Percentiles rank a stretch among this genome's conserved stretches.
Evolutionary conservation across 2,329 filamentous ascomycete species (phyloP).

Genomic region (Aspergillus vadensis): DNA sequence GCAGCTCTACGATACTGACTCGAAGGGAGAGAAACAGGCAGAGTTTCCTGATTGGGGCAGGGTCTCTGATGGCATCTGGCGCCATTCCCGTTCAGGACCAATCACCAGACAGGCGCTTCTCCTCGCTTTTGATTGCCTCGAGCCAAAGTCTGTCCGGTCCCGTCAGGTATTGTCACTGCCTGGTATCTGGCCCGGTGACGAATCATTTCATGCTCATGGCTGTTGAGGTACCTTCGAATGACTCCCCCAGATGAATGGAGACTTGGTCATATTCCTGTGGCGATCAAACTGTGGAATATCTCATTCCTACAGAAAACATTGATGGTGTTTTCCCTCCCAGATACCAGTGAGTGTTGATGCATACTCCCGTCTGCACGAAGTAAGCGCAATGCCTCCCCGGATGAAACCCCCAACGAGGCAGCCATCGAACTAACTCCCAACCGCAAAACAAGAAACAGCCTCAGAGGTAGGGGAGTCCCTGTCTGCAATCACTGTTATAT

Average conservation of each 20-base stretch:
- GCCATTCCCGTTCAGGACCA: constrained; percentile 19
- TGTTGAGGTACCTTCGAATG: background rate
- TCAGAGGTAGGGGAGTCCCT: background rate
- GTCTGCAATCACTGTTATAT: constrained; percentile 2
- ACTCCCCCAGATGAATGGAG: background rate
- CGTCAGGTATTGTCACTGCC: constrained; percentile 15
- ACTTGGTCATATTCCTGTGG: background rate
- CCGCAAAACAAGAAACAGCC: background rate
- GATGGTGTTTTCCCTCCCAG: too few species aligned
- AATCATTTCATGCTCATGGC: background rate
- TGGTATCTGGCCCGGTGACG: background rate
- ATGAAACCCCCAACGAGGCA: background rate
- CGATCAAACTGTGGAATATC: background rate
- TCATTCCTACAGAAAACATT: too few species aligned
- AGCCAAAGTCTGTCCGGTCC: background rate
- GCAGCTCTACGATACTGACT: background rate
- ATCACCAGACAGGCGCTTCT: constrained; percentile 25
- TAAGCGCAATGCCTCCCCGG: background rate
- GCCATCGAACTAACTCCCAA: background rate
- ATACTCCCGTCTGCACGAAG: too few species aligned
- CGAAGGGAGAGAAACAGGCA: background rate
- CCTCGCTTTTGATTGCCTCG: constrained; percentile 13
- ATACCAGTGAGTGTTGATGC: too few species aligned
- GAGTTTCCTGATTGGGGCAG: constrained; percentile 2
- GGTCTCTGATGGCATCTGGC: constrained; percentile 12